phyloP scores from a whole-genome alignment of 2,329 filamentous ascomycete genomes.

The Dactylellina cionopaga region DNA sequence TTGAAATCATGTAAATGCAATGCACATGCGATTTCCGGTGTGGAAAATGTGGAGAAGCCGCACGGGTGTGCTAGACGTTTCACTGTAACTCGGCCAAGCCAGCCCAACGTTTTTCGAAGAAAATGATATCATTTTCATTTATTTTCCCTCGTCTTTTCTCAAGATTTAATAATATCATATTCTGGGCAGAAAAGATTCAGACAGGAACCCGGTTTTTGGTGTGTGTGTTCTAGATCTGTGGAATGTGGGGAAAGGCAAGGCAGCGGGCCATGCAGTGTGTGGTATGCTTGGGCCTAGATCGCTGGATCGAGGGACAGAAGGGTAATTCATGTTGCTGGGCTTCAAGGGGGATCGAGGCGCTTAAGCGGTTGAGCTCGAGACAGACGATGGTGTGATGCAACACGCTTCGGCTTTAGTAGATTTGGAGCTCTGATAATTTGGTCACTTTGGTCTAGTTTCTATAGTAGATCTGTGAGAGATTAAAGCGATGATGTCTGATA shows the following conservation, averaged over 20 bases:
- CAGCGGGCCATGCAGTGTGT: constrained; percentile 9
- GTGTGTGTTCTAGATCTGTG: constrained; percentile 50
- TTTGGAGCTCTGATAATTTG: too few species aligned
- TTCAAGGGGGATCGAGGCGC: constrained; percentile 44
- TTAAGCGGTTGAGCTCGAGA: constrained; percentile 48
- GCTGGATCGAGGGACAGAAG: not conserved
- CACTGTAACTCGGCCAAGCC: too few species aligned
- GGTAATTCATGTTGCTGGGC: constrained; percentile 4
- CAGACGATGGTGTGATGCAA: constrained; percentile 19
- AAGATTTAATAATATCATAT: constrained; percentile 6
- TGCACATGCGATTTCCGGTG: constrained; percentile 27
- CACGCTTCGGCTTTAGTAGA: not conserved
- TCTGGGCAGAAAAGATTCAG: constrained; percentile 11
- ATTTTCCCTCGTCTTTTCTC: not conserved
- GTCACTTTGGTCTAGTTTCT: too few species aligned
- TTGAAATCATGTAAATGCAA: constrained; percentile 27
- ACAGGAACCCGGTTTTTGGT: constrained; percentile 24
- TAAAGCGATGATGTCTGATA: not conserved
- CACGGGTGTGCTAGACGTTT: not conserved
- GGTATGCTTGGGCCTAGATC: constrained; percentile 30
- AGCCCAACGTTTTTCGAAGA: not conserved
- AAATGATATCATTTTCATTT: constrained; percentile 38
- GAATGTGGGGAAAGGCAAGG: constrained; percentile 39
- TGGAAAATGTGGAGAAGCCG: constrained; percentile 20
- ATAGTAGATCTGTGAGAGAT: not conserved